These are phyloP conservation scores for Eucalyptus coolabah DNA, from an alignment of 345 rosid genomes.

Conservation along the genomic window DNA sequence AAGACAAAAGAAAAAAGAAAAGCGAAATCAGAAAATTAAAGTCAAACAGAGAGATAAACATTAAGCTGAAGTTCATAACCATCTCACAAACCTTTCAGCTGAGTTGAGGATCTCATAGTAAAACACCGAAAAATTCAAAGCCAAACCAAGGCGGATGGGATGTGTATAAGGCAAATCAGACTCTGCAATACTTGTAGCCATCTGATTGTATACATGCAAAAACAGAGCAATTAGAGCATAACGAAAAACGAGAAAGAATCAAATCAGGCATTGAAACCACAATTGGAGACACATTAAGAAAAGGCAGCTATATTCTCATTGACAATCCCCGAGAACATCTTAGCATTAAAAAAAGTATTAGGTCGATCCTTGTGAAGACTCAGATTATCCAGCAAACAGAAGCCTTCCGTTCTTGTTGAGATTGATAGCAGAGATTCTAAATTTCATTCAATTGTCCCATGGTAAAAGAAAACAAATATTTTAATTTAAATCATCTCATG, in stretches of 20 bases:
- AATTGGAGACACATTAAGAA: background rate
- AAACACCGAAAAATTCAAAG: constrained; percentile 26
- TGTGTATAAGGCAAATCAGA: constrained; percentile 22
- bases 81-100: constrained; percentile 19
- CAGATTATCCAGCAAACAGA: background rate
- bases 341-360: background rate
- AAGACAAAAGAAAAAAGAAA: background rate
- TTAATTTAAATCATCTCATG: background rate
- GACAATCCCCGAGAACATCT: background rate
- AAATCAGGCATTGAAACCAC: background rate
- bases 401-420: background rate
- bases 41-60: background rate
- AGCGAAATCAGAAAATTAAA: background rate
- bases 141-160: constrained; percentile 28
- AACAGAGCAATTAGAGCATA: background rate
- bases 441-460: background rate
- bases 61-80: background rate
- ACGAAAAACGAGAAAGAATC: background rate
- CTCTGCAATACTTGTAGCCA: constrained; percentile 20
- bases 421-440: background rate
- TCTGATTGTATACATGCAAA: background rate
- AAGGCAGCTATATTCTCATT: background rate
- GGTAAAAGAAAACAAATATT: background rate
- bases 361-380: background rate
- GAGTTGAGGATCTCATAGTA: constrained; percentile 27